phyloP scores from a whole-genome alignment of 331 rosid genomes.

The Phaseolus coccineus region DNA sequence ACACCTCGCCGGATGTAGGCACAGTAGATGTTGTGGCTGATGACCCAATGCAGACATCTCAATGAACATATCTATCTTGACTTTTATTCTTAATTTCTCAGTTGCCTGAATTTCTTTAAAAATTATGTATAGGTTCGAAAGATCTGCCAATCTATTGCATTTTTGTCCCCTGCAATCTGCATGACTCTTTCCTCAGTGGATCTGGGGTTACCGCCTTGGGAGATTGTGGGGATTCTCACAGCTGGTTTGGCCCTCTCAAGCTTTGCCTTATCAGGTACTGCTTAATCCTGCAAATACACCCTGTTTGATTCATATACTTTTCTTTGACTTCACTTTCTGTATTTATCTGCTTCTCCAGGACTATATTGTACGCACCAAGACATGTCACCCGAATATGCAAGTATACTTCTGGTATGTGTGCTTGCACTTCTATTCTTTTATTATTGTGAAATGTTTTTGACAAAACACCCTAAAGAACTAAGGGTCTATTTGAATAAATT shows the following conservation, averaged over 20 bases:
- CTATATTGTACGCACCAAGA: constrained; percentile 98
- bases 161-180: constrained; percentile 96
- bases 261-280: constrained; percentile 87
- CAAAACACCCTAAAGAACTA: not conserved
- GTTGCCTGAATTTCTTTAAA: constrained; percentile 42
- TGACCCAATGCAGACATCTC: not conserved
- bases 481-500: not conserved
- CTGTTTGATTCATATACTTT: constrained; percentile 1
- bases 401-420: constrained; percentile 79
- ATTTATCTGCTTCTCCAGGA: constrained; percentile 61
- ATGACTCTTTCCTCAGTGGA: constrained; percentile 95
- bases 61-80: constrained; percentile 16
- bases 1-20: constrained; percentile 34
- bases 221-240: constrained; percentile 85
- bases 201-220: constrained; percentile 96
- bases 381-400: constrained; percentile 96
- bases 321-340: constrained; percentile 33
- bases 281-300: constrained; percentile 27
- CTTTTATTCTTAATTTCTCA: constrained; percentile 42
- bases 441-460: constrained; percentile 32
- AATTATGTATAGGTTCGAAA: constrained; percentile 77
- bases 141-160: constrained; percentile 94
- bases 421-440: constrained; percentile 14
- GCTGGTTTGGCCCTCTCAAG: constrained; percentile 96
- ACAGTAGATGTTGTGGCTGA: constrained; percentile 20